A percentile compares a stretch with the other conserved stretches of the same genome.
Conservation (phyloP, 2,329 filamentous ascomycete species). For the Cordyceps javanica region DNA sequence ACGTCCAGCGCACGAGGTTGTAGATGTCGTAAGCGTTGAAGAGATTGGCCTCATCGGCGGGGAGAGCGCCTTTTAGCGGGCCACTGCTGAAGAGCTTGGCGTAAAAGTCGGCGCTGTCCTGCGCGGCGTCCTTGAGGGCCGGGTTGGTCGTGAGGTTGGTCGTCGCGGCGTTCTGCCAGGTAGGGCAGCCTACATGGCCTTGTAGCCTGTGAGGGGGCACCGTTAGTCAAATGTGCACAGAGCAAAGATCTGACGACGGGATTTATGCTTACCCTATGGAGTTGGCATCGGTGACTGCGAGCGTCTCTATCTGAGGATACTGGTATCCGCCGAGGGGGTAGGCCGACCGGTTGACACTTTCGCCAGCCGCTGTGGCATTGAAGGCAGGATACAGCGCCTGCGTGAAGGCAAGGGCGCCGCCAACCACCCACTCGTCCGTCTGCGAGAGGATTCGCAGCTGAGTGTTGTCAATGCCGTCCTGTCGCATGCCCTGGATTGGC, state of each 20-base stretch:
- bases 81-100: slow-evolving; percentile 31
- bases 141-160: slow-evolving; percentile 21
- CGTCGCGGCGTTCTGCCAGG: slow-evolving; percentile 28
- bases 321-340: slow-evolving; percentile 75
- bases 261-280: slow-evolving; percentile 36
- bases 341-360: slow-evolving; percentile 36
- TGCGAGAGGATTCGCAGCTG: slow-evolving; percentile 39
- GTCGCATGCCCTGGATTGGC: slow-evolving; percentile 37
- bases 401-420: slow-evolving; percentile 68
- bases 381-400: slow-evolving; percentile 72
- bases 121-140: slow-evolving; percentile 20
- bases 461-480: slow-evolving; percentile 40
- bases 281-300: slow-evolving; percentile 38
- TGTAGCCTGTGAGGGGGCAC: slow-evolving; percentile 17
- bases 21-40: slow-evolving; percentile 48
- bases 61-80: slow-evolving; percentile 33
- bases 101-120: slow-evolving; percentile 35
- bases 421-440: slow-evolving; percentile 47
- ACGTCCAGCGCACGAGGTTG: slow-evolving; percentile 49
- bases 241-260: too few species aligned
- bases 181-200: slow-evolving; percentile 32
- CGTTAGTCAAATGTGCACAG: too few species aligned
- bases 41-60: slow-evolving; percentile 31
- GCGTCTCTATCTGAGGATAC: slow-evolving; percentile 60
- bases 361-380: slow-evolving; percentile 22